Evolutionary conservation across 345 rosid genomes (phyloP).

Genomic region (Iberis pinnata): DNA sequence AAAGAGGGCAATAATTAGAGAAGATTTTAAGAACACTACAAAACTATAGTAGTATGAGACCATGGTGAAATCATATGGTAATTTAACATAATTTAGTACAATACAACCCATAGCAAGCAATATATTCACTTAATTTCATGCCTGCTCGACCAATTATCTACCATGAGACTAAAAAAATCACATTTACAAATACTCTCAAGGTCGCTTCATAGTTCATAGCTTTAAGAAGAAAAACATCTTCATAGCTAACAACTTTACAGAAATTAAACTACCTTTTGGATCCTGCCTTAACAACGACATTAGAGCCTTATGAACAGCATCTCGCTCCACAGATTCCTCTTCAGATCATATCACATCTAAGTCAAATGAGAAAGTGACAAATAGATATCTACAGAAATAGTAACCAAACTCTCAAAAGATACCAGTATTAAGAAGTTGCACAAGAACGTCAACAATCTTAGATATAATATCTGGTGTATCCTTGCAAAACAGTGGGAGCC

Average conservation of each 20-base stretch:
- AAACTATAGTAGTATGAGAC: neutral
- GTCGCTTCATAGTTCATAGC: neutral
- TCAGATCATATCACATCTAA: conserved; percentile 13
- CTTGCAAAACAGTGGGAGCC: conserved; percentile 92
- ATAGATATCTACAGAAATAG: neutral
- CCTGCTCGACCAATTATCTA: neutral
- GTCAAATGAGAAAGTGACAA: conserved; percentile 3
- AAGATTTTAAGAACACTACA: neutral
- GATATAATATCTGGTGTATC: conserved; percentile 70
- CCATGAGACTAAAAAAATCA: neutral
- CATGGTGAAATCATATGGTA: neutral
- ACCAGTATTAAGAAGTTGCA: conserved; percentile 77
- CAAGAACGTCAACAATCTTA: conserved; percentile 82
- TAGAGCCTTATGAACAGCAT: conserved; percentile 94
- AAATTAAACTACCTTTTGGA: conserved; percentile 70
- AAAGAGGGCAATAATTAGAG: conserved; percentile 16
- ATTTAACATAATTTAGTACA: neutral
- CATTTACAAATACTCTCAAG: neutral
- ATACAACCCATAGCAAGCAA: neutral
- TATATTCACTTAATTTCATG: neutral
- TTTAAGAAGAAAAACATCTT: neutral
- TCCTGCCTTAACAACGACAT: conserved; percentile 95
- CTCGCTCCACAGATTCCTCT: conserved; percentile 95
- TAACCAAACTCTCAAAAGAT: conserved; percentile 21
- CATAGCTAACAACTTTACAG: neutral